Conservation (phyloP, 352 stramenopile species). For the Phytophthora fragariae region DNA sequence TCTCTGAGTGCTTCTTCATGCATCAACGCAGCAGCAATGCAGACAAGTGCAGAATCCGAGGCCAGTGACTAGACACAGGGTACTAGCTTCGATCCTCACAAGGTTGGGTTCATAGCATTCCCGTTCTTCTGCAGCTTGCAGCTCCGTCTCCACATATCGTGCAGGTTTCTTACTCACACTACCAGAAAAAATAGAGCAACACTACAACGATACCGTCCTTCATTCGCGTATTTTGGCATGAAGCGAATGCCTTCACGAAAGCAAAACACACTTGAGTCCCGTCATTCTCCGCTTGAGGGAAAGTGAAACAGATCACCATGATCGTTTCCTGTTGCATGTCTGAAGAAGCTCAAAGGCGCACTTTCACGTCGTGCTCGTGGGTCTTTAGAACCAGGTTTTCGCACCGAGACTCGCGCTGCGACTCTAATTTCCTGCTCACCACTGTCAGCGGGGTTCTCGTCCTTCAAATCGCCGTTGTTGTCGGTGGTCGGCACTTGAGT, state of each 20-base stretch:
- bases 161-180: constrained; percentile 12
- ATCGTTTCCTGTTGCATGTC: constrained; percentile 1
- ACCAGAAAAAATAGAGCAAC: constrained; percentile 35
- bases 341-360: constrained; percentile 14
- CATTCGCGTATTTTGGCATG: background rate
- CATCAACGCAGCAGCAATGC: constrained; percentile 17
- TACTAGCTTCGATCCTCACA: constrained; percentile 5
- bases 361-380: constrained; percentile 8
- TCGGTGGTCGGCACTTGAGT: background rate
- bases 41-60: background rate
- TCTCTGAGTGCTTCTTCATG: constrained; percentile 37
- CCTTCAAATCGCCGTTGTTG: constrained; percentile 6
- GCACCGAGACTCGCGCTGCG: constrained; percentile 1
- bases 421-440: constrained; percentile 21
- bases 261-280: too few species aligned
- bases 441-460: background rate
- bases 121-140: constrained; percentile 4
- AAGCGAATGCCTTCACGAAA: too few species aligned
- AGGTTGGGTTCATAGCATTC: constrained; percentile 10
- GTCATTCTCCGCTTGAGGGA: constrained; percentile 7
- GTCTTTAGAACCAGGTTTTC: constrained; percentile 1
- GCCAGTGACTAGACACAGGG: constrained; percentile 6
- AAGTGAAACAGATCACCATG: constrained; percentile 43
- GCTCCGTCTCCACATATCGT: constrained; percentile 24
- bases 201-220: constrained; percentile 15